Conservation (phyloP, 495 filamentous ascomycete species). For the Penicillium bovifimosum region DNA sequence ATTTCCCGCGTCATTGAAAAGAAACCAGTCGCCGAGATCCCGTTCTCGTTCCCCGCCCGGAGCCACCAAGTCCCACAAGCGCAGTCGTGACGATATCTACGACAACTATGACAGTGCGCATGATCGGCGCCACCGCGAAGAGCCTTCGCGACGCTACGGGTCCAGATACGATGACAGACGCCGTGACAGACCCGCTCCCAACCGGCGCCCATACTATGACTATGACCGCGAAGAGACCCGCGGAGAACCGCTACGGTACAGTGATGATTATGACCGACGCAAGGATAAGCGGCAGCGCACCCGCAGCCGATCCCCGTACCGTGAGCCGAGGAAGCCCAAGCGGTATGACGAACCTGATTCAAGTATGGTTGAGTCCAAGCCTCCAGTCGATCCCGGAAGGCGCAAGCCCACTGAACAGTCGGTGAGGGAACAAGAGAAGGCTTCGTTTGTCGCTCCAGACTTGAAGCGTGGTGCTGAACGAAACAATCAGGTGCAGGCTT, state of each 20-base stretch:
- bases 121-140: conserved; percentile 48
- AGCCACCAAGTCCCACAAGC: conserved; percentile 58
- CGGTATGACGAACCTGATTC: conserved; percentile 37
- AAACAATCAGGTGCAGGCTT: conserved; percentile 53
- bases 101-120: conserved; percentile 44
- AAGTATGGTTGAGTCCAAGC: conserved; percentile 14
- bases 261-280: conserved; percentile 55
- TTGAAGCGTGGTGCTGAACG: conserved; percentile 61
- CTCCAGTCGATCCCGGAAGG: conserved; percentile 22
- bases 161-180: conserved; percentile 33
- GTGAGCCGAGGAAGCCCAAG: conserved; percentile 39
- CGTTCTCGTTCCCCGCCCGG: conserved; percentile 41
- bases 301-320: conserved; percentile 55
- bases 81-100: conserved; percentile 54
- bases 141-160: conserved; percentile 34
- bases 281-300: conserved; percentile 59
- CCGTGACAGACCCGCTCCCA: conserved; percentile 23
- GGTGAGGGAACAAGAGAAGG: conserved; percentile 62
- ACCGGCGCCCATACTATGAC: conserved; percentile 54
- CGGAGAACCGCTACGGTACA: conserved; percentile 42
- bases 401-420: conserved; percentile 49
- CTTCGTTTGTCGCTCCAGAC: conserved; percentile 50
- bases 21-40: conserved; percentile 35
- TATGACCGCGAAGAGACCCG: conserved; percentile 55
- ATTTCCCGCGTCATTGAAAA: conserved; percentile 42